phyloP scores from a whole-genome alignment of 225 moss, liverwort and hornwort species.

The Anthoceros angustus region DNA sequence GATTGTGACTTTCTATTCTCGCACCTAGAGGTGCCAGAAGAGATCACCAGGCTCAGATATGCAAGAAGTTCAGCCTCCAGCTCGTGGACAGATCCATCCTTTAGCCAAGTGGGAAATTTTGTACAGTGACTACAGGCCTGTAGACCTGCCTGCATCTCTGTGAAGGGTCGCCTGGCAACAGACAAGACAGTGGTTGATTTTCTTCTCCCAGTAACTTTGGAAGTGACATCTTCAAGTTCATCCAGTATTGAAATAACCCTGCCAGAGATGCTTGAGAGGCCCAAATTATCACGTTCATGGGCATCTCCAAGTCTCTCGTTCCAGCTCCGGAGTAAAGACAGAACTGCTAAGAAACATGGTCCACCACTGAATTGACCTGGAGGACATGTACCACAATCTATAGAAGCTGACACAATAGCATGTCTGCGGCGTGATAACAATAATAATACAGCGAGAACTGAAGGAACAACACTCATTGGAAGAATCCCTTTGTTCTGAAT shows the following conservation, averaged over 20 bases:
- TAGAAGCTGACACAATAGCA: neutral
- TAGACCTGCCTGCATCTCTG: neutral
- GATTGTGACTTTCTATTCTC: neutral
- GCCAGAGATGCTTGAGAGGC: neutral
- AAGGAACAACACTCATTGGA: neutral
- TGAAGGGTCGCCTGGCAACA: no score
- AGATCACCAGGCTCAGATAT: neutral
- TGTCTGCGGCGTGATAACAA: neutral
- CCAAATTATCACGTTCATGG: neutral
- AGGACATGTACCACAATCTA: neutral
- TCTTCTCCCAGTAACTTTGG: neutral
- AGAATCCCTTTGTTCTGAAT: neutral
- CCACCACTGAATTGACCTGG: neutral
- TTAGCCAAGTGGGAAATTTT: neutral
- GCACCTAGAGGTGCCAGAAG: neutral
- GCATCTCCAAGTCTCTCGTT: neutral
- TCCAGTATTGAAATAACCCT: neutral
- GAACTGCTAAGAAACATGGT: neutral
- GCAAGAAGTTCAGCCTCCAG: neutral
- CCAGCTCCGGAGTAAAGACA: neutral
- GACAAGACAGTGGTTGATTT: neutral
- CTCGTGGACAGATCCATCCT: neutral
- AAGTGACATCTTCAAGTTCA: neutral
- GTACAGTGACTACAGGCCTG: neutral
- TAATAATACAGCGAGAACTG: neutral